Conservation (phyloP, 352 stramenopile genomes). For the Phytopythium sindhum region DNA sequence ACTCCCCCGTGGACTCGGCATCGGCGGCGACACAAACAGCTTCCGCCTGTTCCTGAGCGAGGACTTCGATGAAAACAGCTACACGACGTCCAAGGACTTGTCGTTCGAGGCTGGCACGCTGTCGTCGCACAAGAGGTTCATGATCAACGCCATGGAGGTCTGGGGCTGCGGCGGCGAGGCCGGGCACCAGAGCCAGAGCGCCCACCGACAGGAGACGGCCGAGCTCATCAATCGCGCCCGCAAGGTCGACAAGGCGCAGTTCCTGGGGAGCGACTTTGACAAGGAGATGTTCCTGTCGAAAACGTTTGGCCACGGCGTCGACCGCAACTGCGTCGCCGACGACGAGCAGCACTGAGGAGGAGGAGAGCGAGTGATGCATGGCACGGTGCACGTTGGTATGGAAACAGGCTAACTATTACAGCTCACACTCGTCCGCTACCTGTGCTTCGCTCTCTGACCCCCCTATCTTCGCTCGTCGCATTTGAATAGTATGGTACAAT, state of each 20-base stretch:
- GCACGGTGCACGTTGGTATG: background rate
- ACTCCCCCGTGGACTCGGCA: slow-evolving; percentile 68
- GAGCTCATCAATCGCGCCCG: slow-evolving; percentile 78
- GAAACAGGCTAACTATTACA: slow-evolving; percentile 2
- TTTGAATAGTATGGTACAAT: slow-evolving; percentile 8
- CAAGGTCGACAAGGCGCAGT: slow-evolving; percentile 87
- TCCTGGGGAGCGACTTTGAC: slow-evolving; percentile 81
- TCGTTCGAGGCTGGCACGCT: slow-evolving; percentile 68
- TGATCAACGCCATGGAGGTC: slow-evolving; percentile 67
- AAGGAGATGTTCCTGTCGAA: slow-evolving; percentile 79
- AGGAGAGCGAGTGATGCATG: background rate
- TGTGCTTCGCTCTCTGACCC: background rate
- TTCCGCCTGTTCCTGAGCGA: slow-evolving; percentile 82
- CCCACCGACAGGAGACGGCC: slow-evolving; percentile 71
- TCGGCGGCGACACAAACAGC: slow-evolving; percentile 69
- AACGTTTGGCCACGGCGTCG: slow-evolving; percentile 69
- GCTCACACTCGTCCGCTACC: background rate
- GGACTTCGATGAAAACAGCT: slow-evolving; percentile 82
- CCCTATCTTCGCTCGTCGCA: background rate
- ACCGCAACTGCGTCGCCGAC: slow-evolving; percentile 62
- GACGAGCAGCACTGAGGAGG: slow-evolving; percentile 35
- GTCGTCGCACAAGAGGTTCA: slow-evolving; percentile 56
- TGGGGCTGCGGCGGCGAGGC: slow-evolving; percentile 76
- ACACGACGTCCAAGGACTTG: slow-evolving; percentile 66
- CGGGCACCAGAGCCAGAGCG: slow-evolving; percentile 43